These are phyloP conservation scores for Symbiodinium natans DNA, from an alignment of 73 alveolate genomes.

Conservation along the genomic window DNA sequence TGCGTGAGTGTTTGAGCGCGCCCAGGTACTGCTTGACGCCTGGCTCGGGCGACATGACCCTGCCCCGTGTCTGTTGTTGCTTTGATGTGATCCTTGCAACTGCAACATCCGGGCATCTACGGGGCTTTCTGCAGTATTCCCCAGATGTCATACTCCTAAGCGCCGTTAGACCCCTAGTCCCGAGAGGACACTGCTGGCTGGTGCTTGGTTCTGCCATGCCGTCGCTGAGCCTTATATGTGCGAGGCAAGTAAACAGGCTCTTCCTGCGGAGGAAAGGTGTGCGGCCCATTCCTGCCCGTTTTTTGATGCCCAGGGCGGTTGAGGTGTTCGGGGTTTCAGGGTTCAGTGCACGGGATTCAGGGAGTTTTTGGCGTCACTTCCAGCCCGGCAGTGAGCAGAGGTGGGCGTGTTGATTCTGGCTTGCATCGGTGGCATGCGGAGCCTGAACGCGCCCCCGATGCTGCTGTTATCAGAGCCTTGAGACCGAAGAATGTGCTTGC, in stretches of 20 bases:
- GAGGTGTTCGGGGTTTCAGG: too few species aligned
- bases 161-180: too few species aligned
- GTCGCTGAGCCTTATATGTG: not conserved
- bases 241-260: not conserved
- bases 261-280: not conserved
- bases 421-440: not conserved
- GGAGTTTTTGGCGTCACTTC: too few species aligned
- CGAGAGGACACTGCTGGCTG: not conserved
- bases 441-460: conserved; percentile 85
- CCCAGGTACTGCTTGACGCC: not conserved
- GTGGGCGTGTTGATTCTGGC: conserved; percentile 33
- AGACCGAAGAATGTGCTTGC: not conserved
- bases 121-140: too few species aligned
- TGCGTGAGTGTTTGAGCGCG: too few species aligned
- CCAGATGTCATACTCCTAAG: too few species aligned
- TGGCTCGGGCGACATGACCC: not conserved
- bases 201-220: not conserved
- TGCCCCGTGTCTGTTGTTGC: not conserved
- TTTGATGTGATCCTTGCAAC: too few species aligned
- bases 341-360: too few species aligned
- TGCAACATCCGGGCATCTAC: not conserved
- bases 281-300: too few species aligned
- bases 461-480: conserved; percentile 20
- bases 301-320: too few species aligned
- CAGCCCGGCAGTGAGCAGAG: too few species aligned